A percentile compares a stretch with the other conserved stretches of the same genome.
Evolutionary conservation across 768 basidiomycete species (phyloP).

Genomic region (Punctularia strigosozonata): DNA sequence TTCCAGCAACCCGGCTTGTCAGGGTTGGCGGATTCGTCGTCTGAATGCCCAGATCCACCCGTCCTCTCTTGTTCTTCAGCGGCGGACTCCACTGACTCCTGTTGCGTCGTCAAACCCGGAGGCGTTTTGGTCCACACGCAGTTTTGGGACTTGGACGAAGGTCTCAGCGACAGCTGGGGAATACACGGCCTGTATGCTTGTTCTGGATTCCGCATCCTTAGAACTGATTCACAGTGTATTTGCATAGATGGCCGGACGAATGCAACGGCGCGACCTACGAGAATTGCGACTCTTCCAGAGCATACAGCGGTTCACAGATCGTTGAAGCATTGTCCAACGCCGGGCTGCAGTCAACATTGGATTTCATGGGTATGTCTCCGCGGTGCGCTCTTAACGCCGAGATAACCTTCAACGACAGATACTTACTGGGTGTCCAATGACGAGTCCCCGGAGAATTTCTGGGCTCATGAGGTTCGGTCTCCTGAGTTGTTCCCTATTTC

Average conservation of each 20-base stretch:
- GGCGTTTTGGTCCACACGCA: constrained; percentile 6
- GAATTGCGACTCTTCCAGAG: constrained; percentile 7
- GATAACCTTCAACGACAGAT: constrained; percentile 1
- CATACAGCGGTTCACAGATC: constrained; percentile 6
- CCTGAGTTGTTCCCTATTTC: neutral
- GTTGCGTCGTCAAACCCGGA: constrained; percentile 6
- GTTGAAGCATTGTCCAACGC: neutral
- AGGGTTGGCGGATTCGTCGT: neutral
- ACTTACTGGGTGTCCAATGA: constrained; percentile 6
- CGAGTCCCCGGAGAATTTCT: constrained; percentile 4
- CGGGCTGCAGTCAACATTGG: neutral
- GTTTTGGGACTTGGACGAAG: constrained; percentile 6
- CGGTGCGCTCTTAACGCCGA: no score
- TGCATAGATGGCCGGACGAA: constrained; percentile 5
- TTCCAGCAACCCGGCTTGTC: neutral
- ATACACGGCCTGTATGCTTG: constrained; percentile 3
- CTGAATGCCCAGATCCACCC: constrained; percentile 5
- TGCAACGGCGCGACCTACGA: constrained; percentile 6
- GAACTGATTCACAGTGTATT: neutral
- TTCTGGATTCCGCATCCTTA: neutral
- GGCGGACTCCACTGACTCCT: constrained; percentile 3
- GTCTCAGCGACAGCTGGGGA: constrained; percentile 4
- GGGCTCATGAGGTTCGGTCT: constrained; percentile 4
- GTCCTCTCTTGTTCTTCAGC: constrained; percentile 3
- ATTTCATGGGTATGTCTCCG: neutral